Evolutionary conservation across 1,284 basidiomycete species (phyloP).

Genomic region (Thelephora terrestris): DNA sequence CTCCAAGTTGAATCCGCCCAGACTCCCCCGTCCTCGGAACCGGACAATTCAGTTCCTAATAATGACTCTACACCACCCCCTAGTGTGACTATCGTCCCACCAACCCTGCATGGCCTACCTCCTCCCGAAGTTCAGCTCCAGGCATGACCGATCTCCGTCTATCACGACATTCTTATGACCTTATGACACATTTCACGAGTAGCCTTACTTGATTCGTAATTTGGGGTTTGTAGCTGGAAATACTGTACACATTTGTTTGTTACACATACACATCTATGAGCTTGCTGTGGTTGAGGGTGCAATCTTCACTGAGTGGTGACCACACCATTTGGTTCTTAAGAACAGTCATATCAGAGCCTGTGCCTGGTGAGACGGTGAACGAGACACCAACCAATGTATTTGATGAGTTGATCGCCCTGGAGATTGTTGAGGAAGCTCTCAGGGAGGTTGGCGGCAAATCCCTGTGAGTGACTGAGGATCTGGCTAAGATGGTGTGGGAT

Average conservation of each 20-base stretch:
- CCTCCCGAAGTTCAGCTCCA: too few species aligned
- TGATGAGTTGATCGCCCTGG: constrained; percentile 29
- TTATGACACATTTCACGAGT: background rate
- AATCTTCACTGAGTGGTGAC: constrained; percentile 33
- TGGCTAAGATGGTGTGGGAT: constrained; percentile 1
- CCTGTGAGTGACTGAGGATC: constrained; percentile 23
- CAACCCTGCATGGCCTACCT: too few species aligned
- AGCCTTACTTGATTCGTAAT: background rate
- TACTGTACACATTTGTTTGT: background rate
- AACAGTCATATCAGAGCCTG: background rate
- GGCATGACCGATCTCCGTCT: background rate
- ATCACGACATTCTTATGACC: background rate
- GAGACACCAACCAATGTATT: constrained; percentile 40
- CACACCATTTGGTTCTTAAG: constrained; percentile 36
- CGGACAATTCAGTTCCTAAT: too few species aligned
- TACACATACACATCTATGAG: background rate
- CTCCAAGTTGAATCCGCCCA: background rate
- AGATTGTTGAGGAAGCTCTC: constrained; percentile 27
- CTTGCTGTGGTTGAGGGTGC: background rate
- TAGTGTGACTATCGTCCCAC: too few species aligned
- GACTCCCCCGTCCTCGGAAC: background rate
- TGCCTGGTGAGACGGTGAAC: background rate
- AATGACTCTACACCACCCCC: too few species aligned
- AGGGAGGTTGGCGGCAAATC: constrained; percentile 43
- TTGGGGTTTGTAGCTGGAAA: background rate